Conservation (phyloP, 1,139 yeast species). For the Diutina siamensis region DNA sequence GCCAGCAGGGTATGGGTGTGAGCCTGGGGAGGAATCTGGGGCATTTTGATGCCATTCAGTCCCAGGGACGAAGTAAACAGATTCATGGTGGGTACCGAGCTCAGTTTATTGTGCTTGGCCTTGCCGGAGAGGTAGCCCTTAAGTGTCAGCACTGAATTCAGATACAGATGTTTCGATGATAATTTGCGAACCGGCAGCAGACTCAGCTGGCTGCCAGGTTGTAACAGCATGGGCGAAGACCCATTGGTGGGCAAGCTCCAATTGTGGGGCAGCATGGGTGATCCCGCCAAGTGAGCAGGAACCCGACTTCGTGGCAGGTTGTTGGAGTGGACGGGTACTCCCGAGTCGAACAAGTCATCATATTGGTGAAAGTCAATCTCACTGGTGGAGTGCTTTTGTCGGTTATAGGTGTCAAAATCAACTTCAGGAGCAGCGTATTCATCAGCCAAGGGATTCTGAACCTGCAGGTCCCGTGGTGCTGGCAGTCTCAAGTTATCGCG, state of each 20-base stretch:
- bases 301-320: background rate
- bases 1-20: background rate
- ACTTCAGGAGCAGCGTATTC: background rate
- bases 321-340: background rate
- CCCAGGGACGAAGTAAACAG: background rate
- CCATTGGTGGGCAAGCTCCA: constrained; percentile 1
- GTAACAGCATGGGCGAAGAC: constrained; percentile 2
- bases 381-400: background rate
- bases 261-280: constrained; percentile 5
- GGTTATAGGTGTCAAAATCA: background rate
- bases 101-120: background rate
- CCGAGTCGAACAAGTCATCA: background rate
- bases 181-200: constrained; percentile 4
- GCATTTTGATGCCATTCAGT: background rate
- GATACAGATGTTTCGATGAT: background rate
- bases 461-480: background rate
- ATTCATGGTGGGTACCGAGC: constrained; percentile 2
- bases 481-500: background rate
- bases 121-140: background rate
- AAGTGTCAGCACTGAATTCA: constrained; percentile 4
- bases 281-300: background rate
- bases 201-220: background rate
- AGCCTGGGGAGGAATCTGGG: background rate
- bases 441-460: background rate
- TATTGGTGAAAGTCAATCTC: background rate